Base-by-base conservation (phyloP, 202 grass and related monocot species). In the Zoysia matrella region DNA sequence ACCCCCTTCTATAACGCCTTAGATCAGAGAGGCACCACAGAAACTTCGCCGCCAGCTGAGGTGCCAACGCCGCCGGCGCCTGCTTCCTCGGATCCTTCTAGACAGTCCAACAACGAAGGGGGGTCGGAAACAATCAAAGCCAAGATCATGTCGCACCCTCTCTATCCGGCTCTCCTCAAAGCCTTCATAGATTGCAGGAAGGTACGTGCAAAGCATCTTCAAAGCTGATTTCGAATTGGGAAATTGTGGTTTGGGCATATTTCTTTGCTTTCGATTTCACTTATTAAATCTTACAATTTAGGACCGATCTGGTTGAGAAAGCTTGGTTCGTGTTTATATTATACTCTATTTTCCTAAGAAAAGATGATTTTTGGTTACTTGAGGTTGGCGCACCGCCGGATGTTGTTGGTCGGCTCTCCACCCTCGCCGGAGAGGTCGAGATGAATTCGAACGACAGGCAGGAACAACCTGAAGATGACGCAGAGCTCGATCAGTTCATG, bases 401-500 rank as follows among this genome's bases (percentile, higher is more conserved):
- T 57, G 69, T 88, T 12, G 82, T 90, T n/a, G 77, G 80, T 11
- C 84, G 81, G 42, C 78, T 97, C 9, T 86, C 85, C 0, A 65
- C 85, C 61, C 80, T 93, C 77, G 83, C 80, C 8, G 80, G 12
- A 36, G 84, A 91, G 65, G 71, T 90, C 36, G 79, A 85, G 36
- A 88, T 55, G 47, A 82, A 71, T 63, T 76, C 82, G 16, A 78
- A 61, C 48, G 65, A 67, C 48, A 71, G 48, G 1, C 69, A 15
- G 43, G 69, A 68, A 64, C 54, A 65, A 47, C 61, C 30, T 22
- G 57, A 22, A 9, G 63, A 80, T 39, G 94, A 94, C 79, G 87
- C 94, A 36, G 94, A 97, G 87, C 91, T 97, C 13, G 91, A 97
- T 79, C 76, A 94, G 56, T 97, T 97, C 69, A 97, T 97, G 94